Base-by-base conservation (phyloP, 1,284 basidiomycete species). In the Leucoagaricus sp. region DNA sequence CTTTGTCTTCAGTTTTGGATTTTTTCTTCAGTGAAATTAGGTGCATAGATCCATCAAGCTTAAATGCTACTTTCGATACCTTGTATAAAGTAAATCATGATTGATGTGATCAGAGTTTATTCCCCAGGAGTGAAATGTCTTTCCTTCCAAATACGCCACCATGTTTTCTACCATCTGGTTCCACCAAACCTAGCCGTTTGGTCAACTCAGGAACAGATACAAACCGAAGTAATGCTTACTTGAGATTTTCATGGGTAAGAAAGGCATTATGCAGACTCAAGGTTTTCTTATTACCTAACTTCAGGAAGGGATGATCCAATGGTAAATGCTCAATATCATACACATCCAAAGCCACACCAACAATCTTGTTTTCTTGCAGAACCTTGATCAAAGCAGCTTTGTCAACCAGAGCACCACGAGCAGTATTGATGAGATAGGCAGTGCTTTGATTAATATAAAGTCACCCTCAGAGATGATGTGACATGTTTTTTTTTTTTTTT, bases 241-340 rank as follows among this genome's bases (percentile, higher is more conserved):
- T 71, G 60, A 81, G 83, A 54, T 70, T 79, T 21, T 74, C 68
- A 59, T 83, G 81, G 53, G 73, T 78, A 15, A 82, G 73, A 64
- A 86, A 86, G 6, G 78, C 85, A 61, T 77, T 80, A 64, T 88
- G 86, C 0, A 86, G 86, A 10, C 77, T 82, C 47, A 87, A 67
- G 17, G 78, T 83, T 13, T 83, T 78, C 9, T 29, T 45, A 61
- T 85, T 82, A 36, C 77, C 68, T 60, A 81, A 68, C 49, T 68
- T 71, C 42, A 81, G 72, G 42, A 87, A 61, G 0, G 81, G 77
- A 64, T 85, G 81, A 50, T 83, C 76, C 21, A 78, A 60, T 3
- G 84, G 84, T 38, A 89, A 69, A 6, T 86, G 86, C 63, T 88
- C 86, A 33, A 78, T 63, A 45, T 86, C 83, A 64, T 80, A 89